Percentiles rank a stretch among this genome's conserved stretches.
Conservation (phyloP, 805 yeast species). For the Metschnikowia drakensbergensis region DNA sequence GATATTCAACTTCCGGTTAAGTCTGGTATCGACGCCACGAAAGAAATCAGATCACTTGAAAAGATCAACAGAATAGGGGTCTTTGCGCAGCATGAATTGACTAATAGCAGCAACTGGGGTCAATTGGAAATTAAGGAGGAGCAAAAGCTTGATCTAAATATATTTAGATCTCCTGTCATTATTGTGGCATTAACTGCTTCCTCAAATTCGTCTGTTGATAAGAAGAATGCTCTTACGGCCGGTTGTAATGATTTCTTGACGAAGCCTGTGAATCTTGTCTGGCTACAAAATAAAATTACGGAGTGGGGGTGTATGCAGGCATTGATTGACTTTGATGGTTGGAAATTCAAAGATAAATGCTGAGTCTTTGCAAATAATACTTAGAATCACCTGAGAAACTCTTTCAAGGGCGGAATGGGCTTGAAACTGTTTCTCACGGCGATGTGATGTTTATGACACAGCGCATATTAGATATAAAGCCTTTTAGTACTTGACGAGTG, state of each 20-base stretch:
- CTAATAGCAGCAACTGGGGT: slow-evolving; percentile 20
- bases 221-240: slow-evolving; percentile 87
- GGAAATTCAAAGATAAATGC: slow-evolving; percentile 37
- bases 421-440: not conserved
- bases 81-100: slow-evolving; percentile 42
- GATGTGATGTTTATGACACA: not conserved
- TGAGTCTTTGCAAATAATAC: not conserved
- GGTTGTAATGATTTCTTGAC: slow-evolving; percentile 97
- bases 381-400: not conserved
- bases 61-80: slow-evolving; percentile 74
- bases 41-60: slow-evolving; percentile 84
- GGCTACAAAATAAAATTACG: slow-evolving; percentile 90
- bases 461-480: not conserved
- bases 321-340: slow-evolving; percentile 88
- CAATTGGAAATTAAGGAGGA: slow-evolving; percentile 31
- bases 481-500: not conserved
- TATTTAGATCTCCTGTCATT: slow-evolving; percentile 92
- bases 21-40: slow-evolving; percentile 93
- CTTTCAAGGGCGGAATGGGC: not conserved
- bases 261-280: slow-evolving; percentile 89
- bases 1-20: slow-evolving; percentile 95
- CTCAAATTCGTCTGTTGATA: slow-evolving; percentile 71
- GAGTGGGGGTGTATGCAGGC: slow-evolving; percentile 99
- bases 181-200: slow-evolving; percentile 96
- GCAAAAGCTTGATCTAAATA: slow-evolving; percentile 54